These are phyloP conservation scores for Nannochloris sp. DNA, from an alignment of 139 green algal species.

Conservation along the genomic window DNA sequence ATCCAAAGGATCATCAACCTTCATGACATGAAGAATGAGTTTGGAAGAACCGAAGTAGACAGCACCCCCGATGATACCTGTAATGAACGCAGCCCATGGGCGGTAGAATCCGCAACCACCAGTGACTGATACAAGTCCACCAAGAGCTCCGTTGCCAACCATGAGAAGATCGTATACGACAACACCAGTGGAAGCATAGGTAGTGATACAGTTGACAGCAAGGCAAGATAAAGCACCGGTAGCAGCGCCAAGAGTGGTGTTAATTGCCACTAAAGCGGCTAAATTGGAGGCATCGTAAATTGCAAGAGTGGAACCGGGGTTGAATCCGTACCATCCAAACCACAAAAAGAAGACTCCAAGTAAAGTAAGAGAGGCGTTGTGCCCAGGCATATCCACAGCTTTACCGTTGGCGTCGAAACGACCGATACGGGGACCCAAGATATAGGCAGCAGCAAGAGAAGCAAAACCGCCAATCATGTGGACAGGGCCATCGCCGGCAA, in stretches of 20 bases:
- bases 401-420: slow-evolving; percentile 84
- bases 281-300: slow-evolving; percentile 35
- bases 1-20: slow-evolving; percentile 70
- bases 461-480: slow-evolving; percentile 76
- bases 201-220: slow-evolving; percentile 13
- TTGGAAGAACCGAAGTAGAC: slow-evolving; percentile 42
- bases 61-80: slow-evolving; percentile 51
- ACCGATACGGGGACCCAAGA: slow-evolving; percentile 86
- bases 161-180: slow-evolving; percentile 69
- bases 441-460: slow-evolving; percentile 64
- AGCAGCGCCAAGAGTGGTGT: slow-evolving; percentile 68
- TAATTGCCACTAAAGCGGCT: slow-evolving; percentile 48
- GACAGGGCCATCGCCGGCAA: slow-evolving; percentile 48
- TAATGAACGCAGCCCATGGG: slow-evolving; percentile 77
- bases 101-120: slow-evolving; percentile 57
- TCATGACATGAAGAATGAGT: slow-evolving; percentile 28
- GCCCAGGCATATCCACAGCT: slow-evolving; percentile 68
- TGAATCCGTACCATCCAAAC: slow-evolving; percentile 77
- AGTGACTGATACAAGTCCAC: slow-evolving; percentile 74
- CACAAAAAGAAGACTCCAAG: slow-evolving; percentile 77
- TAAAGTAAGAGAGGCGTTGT: slow-evolving; percentile 59
- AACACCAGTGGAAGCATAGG: slow-evolving; percentile 27
- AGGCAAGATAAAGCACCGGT: slow-evolving; percentile 48
- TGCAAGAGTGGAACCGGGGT: slow-evolving; percentile 46
- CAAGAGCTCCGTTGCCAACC: slow-evolving; percentile 69